Base-by-base conservation (phyloP, 129 eudicot species). In the Tagetes erecta region DNA sequence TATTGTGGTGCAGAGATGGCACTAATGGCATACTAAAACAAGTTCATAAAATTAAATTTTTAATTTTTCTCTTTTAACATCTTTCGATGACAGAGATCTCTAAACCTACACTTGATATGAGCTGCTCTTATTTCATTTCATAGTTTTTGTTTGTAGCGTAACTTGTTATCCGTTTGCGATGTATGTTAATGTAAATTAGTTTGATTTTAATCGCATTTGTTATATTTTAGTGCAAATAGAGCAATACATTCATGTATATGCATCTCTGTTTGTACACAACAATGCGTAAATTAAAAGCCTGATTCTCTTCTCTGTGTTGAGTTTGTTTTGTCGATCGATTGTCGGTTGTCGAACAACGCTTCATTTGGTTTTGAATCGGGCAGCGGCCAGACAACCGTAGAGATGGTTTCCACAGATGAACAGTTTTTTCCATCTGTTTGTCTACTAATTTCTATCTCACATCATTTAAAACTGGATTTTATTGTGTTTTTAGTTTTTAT, bases 351-450 rank as follows among this genome's bases (percentile, higher is more conserved):
- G 49, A 44, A 6, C 9, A 44, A 6, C 9, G 6, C 8, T 44
- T 44, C 49, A 44, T 44, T 1, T 44, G 2, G 49, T 47, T 13
- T 45, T 8, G 49, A 4, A 49, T 62, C 12, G 49, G 72, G 82
- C 72, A 78, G 66, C 82, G 72, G 72, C 82, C 82, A 78, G 82
- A 78, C 77, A 78, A 78, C 82, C 76, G 82, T 78, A 78, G 82
- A 6, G 82, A 78, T 78, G 64, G 82, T 41, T 53, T 76, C 80
- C 80, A 76, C 80, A 76, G 80, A 76, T 76, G 74, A 67, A 68
- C 57, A 56, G 80, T 76, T 76, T 76, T 76, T 76, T n/a, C 14
- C 33, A 76, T 76, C 80, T 67, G 80, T 67, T 76, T 76, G 67
- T 67, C 80, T 76, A 76, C 80, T 76, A 76, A 40, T 1, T 6